Conservation (phyloP, 2,329 filamentous ascomycete species). For the Verticillium dahliae region DNA sequence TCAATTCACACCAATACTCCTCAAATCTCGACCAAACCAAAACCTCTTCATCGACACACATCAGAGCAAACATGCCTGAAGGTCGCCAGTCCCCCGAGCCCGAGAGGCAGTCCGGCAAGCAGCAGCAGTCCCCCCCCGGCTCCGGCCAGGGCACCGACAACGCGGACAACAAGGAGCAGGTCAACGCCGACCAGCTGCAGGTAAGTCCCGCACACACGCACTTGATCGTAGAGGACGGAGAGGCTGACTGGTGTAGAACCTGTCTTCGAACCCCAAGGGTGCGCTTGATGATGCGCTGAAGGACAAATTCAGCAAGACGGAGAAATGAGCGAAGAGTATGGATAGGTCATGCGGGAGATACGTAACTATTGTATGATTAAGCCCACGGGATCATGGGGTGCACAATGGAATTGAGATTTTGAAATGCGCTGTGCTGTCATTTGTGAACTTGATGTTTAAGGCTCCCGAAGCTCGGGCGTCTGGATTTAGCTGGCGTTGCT, state of each 20-base stretch:
- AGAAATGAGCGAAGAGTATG: background rate
- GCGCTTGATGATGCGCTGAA: conserved; percentile 54
- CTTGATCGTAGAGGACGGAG: background rate
- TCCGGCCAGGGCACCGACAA: conserved; percentile 52
- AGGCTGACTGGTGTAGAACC: conserved; percentile 27
- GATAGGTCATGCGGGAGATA: background rate
- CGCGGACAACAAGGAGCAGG: conserved; percentile 44
- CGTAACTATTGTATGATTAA: conserved; percentile 2
- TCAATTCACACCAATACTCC: background rate
- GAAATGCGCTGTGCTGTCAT: background rate
- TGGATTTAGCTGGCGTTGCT: no score
- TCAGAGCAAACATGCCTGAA: conserved; percentile 55
- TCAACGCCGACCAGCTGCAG: conserved; percentile 44
- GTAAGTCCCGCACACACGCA: conserved; percentile 22
- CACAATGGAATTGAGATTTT: background rate
- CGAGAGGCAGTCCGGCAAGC: conserved; percentile 57
- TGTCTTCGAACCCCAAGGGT: conserved; percentile 61
- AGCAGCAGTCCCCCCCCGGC: conserved; percentile 53
- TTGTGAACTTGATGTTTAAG: no score
- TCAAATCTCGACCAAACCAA: background rate
- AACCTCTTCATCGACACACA: background rate
- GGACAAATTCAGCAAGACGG: conserved; percentile 53
- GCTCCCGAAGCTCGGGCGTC: no score
- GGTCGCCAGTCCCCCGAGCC: conserved; percentile 76
- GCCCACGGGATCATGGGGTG: background rate